Evolutionary conservation across 2,329 filamentous ascomycete species (phyloP), one percentile per base, ranked within the genome.

Genomic region (Phialophora macrospora): DNA sequence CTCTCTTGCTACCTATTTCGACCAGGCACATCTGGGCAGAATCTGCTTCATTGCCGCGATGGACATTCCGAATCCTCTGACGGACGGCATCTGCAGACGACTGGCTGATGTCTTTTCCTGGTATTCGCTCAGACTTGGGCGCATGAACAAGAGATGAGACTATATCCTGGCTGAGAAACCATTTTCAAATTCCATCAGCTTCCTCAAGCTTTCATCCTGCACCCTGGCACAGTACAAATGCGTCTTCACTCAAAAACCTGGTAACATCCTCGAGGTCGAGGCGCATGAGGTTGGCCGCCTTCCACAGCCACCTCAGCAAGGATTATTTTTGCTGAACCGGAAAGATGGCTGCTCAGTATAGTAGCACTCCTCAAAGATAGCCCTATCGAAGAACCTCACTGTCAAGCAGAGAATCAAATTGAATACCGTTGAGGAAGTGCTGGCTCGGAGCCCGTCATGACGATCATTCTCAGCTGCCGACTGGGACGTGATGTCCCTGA

Each of bases 331-430:
- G 26, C 56, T 59, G 22, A 49, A 30, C 24, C 56, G 41, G 44
- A 58, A 48, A 6, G 41, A 30, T 4, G 7, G 22, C 22, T 14
- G 14, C 14, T 28, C 26, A n/a, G 26, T 14, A 12, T 48, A 48
- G 14, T 59, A 59, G 12, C 28, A 28, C 14, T 59, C 56, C 26
- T 59, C 56, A 8, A 59, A 48, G 8, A 59, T 48, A 17, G 38
- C 34, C 12, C 24, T 17, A 8, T 48, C 38, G 41, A 59, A 59
- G 20, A 12, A 48, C 17, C 56, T 38, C 24, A 48, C 38, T 1
- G 41, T 32, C 24, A 59, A 17, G 56, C 56, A 59, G 17, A 59
- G 6, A 26, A 59, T 46, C 24, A 2, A 26, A 34, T 59, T 30
- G 38, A 59, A 59, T 6, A 12, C 22, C 14, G 51, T 26, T 3